Evolutionary conservation across 2,329 filamentous ascomycete species (phyloP), one percentile per base, ranked within the genome.

Genomic region (Dothistroma septosporum): DNA sequence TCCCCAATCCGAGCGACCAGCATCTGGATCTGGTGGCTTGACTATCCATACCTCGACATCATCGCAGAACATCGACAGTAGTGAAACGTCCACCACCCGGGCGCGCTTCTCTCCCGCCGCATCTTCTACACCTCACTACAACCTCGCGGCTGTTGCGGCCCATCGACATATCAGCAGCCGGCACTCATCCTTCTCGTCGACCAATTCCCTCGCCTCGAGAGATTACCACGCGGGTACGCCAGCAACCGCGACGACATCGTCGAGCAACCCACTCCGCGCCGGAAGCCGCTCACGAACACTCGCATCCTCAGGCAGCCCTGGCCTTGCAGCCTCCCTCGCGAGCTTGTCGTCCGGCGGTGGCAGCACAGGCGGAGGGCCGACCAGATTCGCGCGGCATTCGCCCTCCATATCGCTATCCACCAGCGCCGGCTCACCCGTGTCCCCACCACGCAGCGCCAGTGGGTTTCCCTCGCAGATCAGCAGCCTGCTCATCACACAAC

Each of bases 401-500:
- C 84, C 85, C 67, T 82, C 84, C 58, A 77, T 83, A 58, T 82
- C 82, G 60, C 78, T 81, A 70, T 81, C 75, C 68, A 85, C 78
- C 74, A 83, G 78, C 70, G 56, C 64, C 22, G 72, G 75, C 75
- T 84, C 83, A 61, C 83, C 82, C 41, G 81, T 79, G 69, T 78
- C 81, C 58, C 78, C 74, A 70, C 77, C 71, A 68, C 57, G 72
- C 75, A 65, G 76, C 74, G 75, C 79, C 60, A 74, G 52, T 31
- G 57, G 76, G 69, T 65, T 71, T 12, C 75, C 77, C 21, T 76
- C 70, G 32, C 76, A 78, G 73, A 83, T 97, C 70, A 89, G 89
- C 63, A 97, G 95, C 79, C 94, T 99, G 76, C 92, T 94, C 70
- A 88, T 96, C 72, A 92, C 94, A 67, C 94, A 99, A 81, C 87